Evolutionary conservation across 2,329 filamentous ascomycete species (phyloP).

Genomic region (Fusarium sp.): DNA sequence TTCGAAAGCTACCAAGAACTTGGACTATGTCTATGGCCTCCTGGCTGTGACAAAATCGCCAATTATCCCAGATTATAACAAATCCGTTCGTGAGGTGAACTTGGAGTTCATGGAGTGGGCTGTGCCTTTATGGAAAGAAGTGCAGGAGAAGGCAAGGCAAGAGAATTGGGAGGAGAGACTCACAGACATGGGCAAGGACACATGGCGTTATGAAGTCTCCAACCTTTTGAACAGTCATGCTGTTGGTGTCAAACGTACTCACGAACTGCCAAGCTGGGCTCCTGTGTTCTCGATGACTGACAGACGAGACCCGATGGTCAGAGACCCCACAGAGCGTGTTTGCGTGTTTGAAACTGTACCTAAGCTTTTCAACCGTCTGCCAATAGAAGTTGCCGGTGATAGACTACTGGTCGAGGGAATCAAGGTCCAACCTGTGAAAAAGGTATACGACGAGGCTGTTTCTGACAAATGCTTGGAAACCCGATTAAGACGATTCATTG

Average conservation of each 20-base stretch:
- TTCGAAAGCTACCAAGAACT: not conserved
- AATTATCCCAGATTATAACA: not conserved
- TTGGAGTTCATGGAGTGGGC: not conserved
- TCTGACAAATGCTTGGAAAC: accelerated
- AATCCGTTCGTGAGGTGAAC: not conserved
- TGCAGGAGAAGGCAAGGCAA: no score
- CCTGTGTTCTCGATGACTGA: not conserved
- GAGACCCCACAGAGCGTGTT: not conserved
- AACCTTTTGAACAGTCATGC: not conserved
- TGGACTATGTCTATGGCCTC: constrained; percentile 7
- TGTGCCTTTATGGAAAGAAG: not conserved
- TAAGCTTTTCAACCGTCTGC: not conserved
- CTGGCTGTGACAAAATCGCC: not conserved
- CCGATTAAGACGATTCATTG: not conserved
- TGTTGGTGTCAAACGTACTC: not conserved
- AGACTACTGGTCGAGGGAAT: not conserved
- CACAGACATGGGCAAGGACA: no score
- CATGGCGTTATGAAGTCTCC: no score
- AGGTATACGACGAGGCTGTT: not conserved
- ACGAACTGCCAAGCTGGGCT: not conserved
- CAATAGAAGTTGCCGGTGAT: not conserved
- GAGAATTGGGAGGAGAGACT: no score
- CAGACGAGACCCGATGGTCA: accelerated
- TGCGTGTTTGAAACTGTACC: not conserved
- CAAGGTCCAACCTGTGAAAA: not conserved